These are phyloP conservation scores for Fusarium kyushuense DNA, from an alignment of 2,329 filamentous ascomycete genomes.

Conservation along the genomic window DNA sequence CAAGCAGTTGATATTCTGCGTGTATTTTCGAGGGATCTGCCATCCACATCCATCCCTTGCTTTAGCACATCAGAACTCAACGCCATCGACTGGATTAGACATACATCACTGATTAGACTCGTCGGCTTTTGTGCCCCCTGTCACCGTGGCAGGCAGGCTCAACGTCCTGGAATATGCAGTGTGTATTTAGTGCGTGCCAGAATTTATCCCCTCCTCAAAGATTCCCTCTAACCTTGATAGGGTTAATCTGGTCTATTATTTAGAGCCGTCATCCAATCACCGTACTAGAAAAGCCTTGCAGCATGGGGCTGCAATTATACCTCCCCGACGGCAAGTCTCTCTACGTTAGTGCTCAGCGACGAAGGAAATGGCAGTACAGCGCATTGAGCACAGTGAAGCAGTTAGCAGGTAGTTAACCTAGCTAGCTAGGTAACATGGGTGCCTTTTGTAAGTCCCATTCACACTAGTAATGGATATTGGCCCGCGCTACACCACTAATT, in stretches of 20 bases:
- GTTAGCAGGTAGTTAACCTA: background rate
- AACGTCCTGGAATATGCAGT: constrained; percentile 38
- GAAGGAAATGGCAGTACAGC: constrained; percentile 1
- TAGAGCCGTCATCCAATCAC: constrained; percentile 2
- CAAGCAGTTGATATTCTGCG: constrained; percentile 4
- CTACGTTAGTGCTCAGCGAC: constrained; percentile 3
- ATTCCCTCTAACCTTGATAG: constrained; percentile 10
- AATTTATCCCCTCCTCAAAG: constrained; percentile 8
- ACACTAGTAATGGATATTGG: constrained; percentile 30
- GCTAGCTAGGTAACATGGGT: background rate
- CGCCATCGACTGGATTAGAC: constrained; percentile 36
- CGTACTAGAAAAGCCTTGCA: constrained; percentile 1
- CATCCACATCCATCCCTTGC: constrained; percentile 38
- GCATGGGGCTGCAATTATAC: constrained; percentile 13
- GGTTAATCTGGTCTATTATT: constrained; percentile 16
- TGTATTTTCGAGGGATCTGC: constrained; percentile 30
- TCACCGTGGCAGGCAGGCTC: constrained; percentile 33
- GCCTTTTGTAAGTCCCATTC: constrained; percentile 8
- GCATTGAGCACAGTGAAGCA: constrained; percentile 1
- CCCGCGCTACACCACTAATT: constrained; percentile 38
- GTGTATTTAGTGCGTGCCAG: constrained; percentile 26
- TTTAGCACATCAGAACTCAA: constrained; percentile 34
- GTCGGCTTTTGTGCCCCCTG: constrained; percentile 42
- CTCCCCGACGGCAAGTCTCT: constrained; percentile 8
- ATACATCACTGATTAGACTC: constrained; percentile 17